Percentiles rank a stretch among this genome's conserved stretches.
These are phyloP conservation scores for Melocanna baccifera DNA, from an alignment of 176 grass and related monocot species.

Conservation along the genomic window DNA sequence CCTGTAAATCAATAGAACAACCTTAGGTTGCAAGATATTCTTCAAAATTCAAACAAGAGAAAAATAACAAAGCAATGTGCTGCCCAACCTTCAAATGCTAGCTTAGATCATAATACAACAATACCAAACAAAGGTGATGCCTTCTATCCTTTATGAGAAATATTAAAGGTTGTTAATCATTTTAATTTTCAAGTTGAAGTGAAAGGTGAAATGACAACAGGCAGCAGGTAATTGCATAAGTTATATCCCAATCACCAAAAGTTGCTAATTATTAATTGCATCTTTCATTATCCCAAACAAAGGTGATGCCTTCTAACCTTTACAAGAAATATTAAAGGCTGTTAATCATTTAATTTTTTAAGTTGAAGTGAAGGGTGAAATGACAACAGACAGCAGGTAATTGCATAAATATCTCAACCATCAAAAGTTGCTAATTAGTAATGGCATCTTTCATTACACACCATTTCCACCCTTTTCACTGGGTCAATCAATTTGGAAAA, in stretches of 20 bases:
- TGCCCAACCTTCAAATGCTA: background rate
- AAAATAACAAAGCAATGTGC: background rate
- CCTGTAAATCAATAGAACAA: conserved; percentile 40
- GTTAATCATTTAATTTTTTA: background rate
- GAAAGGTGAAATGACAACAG: conserved; percentile 2
- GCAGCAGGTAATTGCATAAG: background rate
- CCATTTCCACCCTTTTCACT: background rate
- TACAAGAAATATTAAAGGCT: background rate
- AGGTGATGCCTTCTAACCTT: background rate
- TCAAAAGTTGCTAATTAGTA: background rate
- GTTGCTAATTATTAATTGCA: background rate
- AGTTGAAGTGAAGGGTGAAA: background rate
- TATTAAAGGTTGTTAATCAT: background rate
- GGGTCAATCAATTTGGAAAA: background rate
- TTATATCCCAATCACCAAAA: conserved; percentile 8
- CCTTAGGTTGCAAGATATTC: background rate
- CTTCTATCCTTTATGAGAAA: background rate
- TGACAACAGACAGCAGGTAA: background rate
- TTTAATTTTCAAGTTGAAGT: background rate
- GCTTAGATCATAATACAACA: conserved; percentile 16
- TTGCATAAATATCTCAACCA: conserved; percentile 3
- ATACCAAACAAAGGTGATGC: background rate
- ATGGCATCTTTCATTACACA: background rate
- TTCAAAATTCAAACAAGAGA: background rate
- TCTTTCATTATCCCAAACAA: conserved; percentile 7